These are phyloP conservation scores for Scytalidium sp. DNA, from an alignment of 2,329 filamentous ascomycete species.

Conservation along the genomic window DNA sequence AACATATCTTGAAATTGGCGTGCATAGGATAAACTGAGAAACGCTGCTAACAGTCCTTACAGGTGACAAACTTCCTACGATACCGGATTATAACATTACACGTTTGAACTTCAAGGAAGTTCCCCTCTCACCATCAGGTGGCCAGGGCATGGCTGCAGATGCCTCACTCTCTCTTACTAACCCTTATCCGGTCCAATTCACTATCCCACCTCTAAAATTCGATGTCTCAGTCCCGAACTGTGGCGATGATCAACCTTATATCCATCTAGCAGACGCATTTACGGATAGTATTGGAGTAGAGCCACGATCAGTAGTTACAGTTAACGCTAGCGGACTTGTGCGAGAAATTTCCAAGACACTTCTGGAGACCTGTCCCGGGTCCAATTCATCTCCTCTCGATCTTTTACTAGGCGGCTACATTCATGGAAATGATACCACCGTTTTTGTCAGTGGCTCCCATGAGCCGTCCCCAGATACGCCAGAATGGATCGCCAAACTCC, in stretches of 20 bases:
- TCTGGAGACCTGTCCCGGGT: conserved; percentile 70
- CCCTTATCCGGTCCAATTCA: conserved; percentile 72
- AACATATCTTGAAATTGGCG: conserved; percentile 4
- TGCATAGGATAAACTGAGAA: conserved; percentile 6
- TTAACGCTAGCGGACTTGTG: conserved; percentile 71
- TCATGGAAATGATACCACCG: conserved; percentile 70
- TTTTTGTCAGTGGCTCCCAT: conserved; percentile 80
- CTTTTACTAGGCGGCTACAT: conserved; percentile 78
- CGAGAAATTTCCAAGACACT: conserved; percentile 71
- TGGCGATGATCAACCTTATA: conserved; percentile 64
- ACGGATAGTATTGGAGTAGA: conserved; percentile 66
- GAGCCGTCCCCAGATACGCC: conserved; percentile 67
- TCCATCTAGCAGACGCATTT: conserved; percentile 73
- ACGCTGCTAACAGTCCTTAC: conserved; percentile 16
- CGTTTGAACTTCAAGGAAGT: conserved; percentile 77
- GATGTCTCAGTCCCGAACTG: conserved; percentile 85
- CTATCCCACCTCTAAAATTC: conserved; percentile 77
- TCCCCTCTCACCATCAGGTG: conserved; percentile 42
- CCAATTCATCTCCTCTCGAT: conserved; percentile 79
- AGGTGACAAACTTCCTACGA: conserved; percentile 68
- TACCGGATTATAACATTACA: conserved; percentile 81
- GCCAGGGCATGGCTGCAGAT: conserved; percentile 72
- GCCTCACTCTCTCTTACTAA: conserved; percentile 72
- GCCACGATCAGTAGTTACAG: conserved; percentile 63
- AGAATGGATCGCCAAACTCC: conserved; percentile 75